Conservation (phyloP, 345 rosid species). For the Melaleuca quinquenervia region DNA sequence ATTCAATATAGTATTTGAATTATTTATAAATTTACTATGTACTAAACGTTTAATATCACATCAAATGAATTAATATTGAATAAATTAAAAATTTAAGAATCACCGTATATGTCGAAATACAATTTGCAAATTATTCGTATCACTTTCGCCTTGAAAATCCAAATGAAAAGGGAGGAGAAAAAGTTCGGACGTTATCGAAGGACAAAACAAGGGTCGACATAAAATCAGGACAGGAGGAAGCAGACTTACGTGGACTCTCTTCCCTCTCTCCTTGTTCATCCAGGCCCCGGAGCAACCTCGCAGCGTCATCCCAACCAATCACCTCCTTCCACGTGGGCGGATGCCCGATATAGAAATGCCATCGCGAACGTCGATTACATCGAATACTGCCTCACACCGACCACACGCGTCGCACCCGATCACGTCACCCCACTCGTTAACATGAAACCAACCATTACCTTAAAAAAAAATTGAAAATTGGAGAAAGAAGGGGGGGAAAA, state of each 20-base stretch:
- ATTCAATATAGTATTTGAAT: too few species aligned
- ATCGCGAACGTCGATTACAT: neutral
- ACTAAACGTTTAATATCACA: too few species aligned
- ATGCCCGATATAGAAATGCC: neutral
- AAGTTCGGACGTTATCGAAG: neutral
- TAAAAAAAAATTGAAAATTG: neutral
- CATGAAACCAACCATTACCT: neutral
- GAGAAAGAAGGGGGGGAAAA: neutral
- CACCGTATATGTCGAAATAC: too few species aligned
- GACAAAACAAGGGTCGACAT: neutral
- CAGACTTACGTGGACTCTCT: neutral
- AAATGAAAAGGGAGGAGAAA: neutral
- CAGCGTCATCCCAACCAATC: neutral
- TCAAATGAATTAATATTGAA: too few species aligned
- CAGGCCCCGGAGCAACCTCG: neutral
- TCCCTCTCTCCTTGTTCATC: neutral
- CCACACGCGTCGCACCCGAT: neutral
- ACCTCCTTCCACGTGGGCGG: neutral
- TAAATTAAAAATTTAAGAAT: too few species aligned
- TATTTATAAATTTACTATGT: too few species aligned
- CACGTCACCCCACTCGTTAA: neutral
- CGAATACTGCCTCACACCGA: neutral
- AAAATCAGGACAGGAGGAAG: neutral
- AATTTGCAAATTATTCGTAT: too few species aligned
- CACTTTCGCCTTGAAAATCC: neutral